A percentile compares a stretch with the other conserved stretches of the same genome.
Evolutionary conservation across 345 rosid genomes (phyloP).

Genomic region (Dimocarpus longan): DNA sequence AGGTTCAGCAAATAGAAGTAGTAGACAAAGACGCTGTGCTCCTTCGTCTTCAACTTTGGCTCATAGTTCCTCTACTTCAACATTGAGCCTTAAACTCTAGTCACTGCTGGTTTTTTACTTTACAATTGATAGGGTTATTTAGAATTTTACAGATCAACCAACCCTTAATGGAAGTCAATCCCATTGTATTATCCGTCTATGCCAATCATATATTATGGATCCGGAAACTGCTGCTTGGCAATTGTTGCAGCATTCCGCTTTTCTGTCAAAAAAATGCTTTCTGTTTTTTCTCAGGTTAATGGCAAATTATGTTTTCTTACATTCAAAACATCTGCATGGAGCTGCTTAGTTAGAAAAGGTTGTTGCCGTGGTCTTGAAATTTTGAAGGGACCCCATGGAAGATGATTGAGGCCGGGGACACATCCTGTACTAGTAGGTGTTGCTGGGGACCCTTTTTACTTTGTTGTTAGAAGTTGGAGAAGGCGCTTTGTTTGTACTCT

Average conservation of each 20-base stretch:
- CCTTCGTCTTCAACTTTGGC: slow-evolving; percentile 42
- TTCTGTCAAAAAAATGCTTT: slow-evolving; percentile 7
- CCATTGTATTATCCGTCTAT: slow-evolving; percentile 11
- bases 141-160: slow-evolving; percentile 13
- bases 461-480: background rate
- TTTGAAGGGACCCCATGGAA: background rate
- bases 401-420: slow-evolving; percentile 10
- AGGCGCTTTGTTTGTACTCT: background rate
- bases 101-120: slow-evolving; percentile 2
- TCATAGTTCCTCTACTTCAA: slow-evolving; percentile 36
- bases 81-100: slow-evolving; percentile 37
- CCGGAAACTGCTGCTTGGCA: slow-evolving; percentile 27
- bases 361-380: background rate
- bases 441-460: background rate
- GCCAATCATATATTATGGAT: slow-evolving; percentile 7
- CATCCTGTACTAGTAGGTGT: slow-evolving; percentile 3
- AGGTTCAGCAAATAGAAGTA: slow-evolving; percentile 33
- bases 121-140: background rate
- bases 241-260: slow-evolving; percentile 24
- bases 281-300: slow-evolving; percentile 7
- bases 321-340: background rate
- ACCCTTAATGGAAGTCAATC: slow-evolving; percentile 21
- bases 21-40: slow-evolving; percentile 41
- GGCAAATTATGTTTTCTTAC: background rate
- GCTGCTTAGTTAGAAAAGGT: background rate